phyloP scores from a whole-genome alignment of 1,284 basidiomycete genomes.

The Irpex sp. region DNA sequence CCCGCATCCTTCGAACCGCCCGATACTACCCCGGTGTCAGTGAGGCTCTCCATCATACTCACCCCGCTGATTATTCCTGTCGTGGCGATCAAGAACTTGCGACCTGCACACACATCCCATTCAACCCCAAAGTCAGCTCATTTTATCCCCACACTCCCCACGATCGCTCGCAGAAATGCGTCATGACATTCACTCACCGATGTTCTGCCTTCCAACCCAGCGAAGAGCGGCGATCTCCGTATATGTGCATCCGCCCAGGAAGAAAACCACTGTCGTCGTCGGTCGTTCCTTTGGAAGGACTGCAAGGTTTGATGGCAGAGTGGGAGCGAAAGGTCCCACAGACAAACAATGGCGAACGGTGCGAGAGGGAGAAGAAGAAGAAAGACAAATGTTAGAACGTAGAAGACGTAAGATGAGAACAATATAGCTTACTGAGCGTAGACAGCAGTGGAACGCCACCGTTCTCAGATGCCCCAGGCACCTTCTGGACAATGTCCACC shows the following conservation, averaged over 20 bases:
- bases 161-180: constrained; percentile 3
- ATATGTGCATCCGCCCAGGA: constrained; percentile 97
- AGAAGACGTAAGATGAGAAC: neutral
- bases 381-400: neutral
- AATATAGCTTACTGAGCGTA: constrained; percentile 39
- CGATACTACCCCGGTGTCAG: constrained; percentile 37
- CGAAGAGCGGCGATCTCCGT: constrained; percentile 94
- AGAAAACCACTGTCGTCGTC: constrained; percentile 91
- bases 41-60: constrained; percentile 66
- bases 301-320: constrained; percentile 19
- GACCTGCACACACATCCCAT: constrained; percentile 42
- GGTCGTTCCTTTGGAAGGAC: constrained; percentile 48
- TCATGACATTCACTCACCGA: constrained; percentile 46
- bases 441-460: constrained; percentile 30
- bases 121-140: neutral
- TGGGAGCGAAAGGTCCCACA: neutral
- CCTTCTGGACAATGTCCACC: constrained; percentile 74
- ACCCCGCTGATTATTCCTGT: constrained; percentile 84
- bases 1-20: constrained; percentile 29
- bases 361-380: neutral
- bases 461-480: constrained; percentile 28
- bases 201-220: constrained; percentile 83
- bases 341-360: neutral
- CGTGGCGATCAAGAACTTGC: constrained; percentile 84
- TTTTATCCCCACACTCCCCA: neutral